phyloP scores from a whole-genome alignment of 805 yeast species.

The Tanozyma kutaoensis region DNA sequence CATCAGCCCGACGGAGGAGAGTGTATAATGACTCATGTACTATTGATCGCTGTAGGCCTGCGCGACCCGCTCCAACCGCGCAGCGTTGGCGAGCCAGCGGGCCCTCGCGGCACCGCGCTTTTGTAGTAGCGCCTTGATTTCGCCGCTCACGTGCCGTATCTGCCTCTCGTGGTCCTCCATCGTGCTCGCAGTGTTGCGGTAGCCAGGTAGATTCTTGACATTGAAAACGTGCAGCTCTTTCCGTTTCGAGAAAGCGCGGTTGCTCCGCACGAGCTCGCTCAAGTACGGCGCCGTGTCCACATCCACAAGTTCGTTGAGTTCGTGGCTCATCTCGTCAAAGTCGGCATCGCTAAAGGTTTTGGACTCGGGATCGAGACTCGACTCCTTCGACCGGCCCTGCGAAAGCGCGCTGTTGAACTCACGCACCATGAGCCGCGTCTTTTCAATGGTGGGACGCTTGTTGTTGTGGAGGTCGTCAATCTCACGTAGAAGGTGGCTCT shows the following conservation, averaged over 20 bases:
- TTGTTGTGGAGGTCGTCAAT: conserved; percentile 13
- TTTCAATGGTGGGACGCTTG: conserved; percentile 22
- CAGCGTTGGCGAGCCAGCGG: conserved; percentile 22
- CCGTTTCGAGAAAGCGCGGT: conserved; percentile 9
- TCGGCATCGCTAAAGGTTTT: no score
- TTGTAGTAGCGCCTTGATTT: conserved; percentile 15
- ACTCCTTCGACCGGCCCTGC: no score
- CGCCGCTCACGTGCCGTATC: conserved; percentile 10
- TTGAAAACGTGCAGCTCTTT: no score
- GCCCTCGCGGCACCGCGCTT: conserved; percentile 19
- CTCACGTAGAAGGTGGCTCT: no score
- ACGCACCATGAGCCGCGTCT: conserved; percentile 14
- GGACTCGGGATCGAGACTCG: no score
- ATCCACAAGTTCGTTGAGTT: no score
- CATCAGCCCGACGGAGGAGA: conserved; percentile 34
- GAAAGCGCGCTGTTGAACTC: conserved; percentile 11
- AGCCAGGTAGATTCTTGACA: no score
- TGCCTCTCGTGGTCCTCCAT: conserved; percentile 18
- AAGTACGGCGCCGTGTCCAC: conserved; percentile 7
- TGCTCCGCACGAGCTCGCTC: conserved; percentile 10
- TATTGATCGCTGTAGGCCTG: no score
- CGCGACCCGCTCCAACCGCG: conserved; percentile 17
- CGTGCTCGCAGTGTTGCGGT: conserved; percentile 6
- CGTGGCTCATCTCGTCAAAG: no score
- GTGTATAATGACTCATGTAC: no score